Percentiles rank a stretch among this genome's conserved stretches.
Conservation (phyloP, 768 basidiomycete species). For the Gloeostereum incarnatum region DNA sequence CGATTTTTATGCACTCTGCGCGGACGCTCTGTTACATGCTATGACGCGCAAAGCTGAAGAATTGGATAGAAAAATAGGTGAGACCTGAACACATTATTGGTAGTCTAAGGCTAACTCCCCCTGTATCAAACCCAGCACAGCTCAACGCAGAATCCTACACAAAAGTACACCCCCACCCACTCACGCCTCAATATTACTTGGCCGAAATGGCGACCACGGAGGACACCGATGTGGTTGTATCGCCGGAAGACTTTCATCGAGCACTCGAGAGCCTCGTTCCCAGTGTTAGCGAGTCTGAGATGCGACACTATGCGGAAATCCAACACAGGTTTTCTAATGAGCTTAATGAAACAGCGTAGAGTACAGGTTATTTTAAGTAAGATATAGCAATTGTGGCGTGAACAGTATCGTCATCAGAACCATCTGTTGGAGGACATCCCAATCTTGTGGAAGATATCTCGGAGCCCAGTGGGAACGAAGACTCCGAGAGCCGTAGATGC, state of each 20-base stretch:
- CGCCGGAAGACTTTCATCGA: conserved; percentile 60
- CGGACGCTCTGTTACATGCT: conserved; percentile 92
- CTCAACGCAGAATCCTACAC: conserved; percentile 39
- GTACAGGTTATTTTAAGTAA: background rate
- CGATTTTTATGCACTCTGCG: conserved; percentile 96
- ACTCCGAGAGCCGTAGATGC: conserved; percentile 34
- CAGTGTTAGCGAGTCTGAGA: conserved; percentile 77
- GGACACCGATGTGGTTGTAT: conserved; percentile 73
- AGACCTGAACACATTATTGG: conserved; percentile 12
- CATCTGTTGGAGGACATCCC: conserved; percentile 46
- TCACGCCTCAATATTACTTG: conserved; percentile 88
- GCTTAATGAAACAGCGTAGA: background rate
- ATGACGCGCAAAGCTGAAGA: conserved; percentile 83
- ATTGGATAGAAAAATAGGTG: conserved; percentile 71
- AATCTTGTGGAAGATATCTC: conserved; percentile 44
- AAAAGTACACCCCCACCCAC: conserved; percentile 45
- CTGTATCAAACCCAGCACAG: conserved; percentile 16
- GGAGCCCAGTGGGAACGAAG: conserved; percentile 37
- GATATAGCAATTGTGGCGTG: background rate
- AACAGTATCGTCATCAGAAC: conserved; percentile 28
- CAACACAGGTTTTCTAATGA: conserved; percentile 55
- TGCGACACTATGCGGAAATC: conserved; percentile 73
- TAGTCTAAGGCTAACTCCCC: conserved; percentile 1
- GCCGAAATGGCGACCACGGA: conserved; percentile 64
- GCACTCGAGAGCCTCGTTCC: conserved; percentile 69